Percentiles rank a stretch among this genome's conserved stretches.
phyloP scores from a whole-genome alignment of 1,284 basidiomycete genomes.

The Wallemia ichthyophaga region DNA sequence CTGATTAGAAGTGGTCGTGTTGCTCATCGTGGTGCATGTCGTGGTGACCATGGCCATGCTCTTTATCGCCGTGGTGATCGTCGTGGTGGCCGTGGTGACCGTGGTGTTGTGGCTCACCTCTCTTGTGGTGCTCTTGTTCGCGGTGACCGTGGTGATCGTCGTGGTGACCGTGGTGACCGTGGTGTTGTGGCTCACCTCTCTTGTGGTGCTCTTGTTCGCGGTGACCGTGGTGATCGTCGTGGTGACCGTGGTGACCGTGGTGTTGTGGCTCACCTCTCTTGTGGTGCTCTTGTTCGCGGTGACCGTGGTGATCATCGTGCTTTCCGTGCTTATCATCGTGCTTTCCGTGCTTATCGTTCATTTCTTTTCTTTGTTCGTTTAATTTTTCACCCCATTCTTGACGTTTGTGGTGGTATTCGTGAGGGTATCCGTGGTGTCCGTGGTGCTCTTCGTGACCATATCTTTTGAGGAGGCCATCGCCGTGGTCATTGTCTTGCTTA shows the following conservation, averaged over 20 bases:
- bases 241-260: neutral
- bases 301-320: neutral
- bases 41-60: neutral
- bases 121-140: neutral
- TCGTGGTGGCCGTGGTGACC: neutral
- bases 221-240: neutral
- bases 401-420: neutral
- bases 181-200: neutral
- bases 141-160: neutral
- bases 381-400: neutral
- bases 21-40: too few species aligned
- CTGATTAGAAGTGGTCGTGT: too few species aligned
- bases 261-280: neutral
- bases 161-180: neutral
- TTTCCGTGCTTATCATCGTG: neutral
- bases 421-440: too few species aligned
- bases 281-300: neutral
- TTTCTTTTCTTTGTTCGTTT: neutral
- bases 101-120: neutral
- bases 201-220: neutral
- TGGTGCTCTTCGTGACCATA: too few species aligned
- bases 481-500: neutral
- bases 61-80: neutral
- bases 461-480: too few species aligned
- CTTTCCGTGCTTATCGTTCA: neutral